Evolutionary conservation across 495 filamentous ascomycete genomes (phyloP).

Genomic region (Staphylotrichum tortipilum): DNA sequence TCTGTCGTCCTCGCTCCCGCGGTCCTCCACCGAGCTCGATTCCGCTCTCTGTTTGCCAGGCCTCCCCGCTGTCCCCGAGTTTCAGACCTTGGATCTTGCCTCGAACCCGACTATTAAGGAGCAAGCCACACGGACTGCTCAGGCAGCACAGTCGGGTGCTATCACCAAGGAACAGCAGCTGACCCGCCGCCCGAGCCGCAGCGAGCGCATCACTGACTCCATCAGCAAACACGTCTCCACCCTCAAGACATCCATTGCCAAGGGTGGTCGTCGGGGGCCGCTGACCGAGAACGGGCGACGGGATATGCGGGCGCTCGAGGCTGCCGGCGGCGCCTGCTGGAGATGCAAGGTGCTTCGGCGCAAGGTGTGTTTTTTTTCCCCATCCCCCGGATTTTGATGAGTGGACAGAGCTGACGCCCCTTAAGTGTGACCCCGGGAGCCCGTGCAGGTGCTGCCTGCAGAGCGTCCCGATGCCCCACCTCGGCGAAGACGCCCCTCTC

Average conservation of each 20-base stretch:
- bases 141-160: background rate
- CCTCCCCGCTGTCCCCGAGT: background rate
- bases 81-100: background rate
- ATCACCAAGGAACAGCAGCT: constrained; percentile 2
- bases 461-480: constrained; percentile 20
- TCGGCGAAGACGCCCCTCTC: constrained; percentile 23
- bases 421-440: constrained; percentile 25
- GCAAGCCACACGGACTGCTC: background rate
- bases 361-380: too few species aligned
- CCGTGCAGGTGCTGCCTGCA: constrained; percentile 26
- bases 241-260: constrained; percentile 21
- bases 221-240: constrained; percentile 26
- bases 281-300: constrained; percentile 20
- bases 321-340: constrained; percentile 27
- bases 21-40: constrained; percentile 13
- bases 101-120: background rate
- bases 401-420: too few species aligned
- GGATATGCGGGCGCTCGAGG: constrained; percentile 22
- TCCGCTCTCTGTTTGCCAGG: constrained; percentile 8
- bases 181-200: constrained; percentile 17
- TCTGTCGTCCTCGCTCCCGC: constrained; percentile 3
- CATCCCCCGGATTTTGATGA: too few species aligned
- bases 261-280: constrained; percentile 21
- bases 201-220: constrained; percentile 20
- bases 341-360: constrained; percentile 29